A percentile compares a stretch with the other conserved stretches of the same genome.
phyloP scores from a whole-genome alignment of 2,329 filamentous ascomycete genomes.

The Cercospora sp. region DNA sequence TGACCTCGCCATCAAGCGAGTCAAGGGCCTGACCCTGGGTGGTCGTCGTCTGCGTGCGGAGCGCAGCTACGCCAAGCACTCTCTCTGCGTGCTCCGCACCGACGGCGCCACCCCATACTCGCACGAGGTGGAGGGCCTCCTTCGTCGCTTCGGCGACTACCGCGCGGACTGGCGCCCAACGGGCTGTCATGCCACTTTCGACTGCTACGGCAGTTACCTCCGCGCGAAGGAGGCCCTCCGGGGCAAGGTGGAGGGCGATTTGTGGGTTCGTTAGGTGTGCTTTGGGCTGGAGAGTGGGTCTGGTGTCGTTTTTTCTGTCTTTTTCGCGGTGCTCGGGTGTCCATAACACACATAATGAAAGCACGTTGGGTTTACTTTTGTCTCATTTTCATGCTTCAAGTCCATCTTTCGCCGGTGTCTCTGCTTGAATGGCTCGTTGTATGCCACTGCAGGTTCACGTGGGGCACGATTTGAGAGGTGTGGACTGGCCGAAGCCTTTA shows the following conservation, averaged over 20 bases:
- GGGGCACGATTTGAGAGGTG: too few species aligned
- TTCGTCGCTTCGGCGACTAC: neutral
- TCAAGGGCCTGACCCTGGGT: neutral
- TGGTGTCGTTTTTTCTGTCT: neutral
- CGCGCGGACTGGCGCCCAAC: neutral
- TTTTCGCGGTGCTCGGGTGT: neutral
- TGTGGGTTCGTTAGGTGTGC: neutral
- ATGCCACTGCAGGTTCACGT: neutral
- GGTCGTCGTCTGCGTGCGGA: conserved; percentile 1
- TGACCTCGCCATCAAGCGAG: neutral
- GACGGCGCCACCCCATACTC: neutral
- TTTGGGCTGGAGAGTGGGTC: neutral
- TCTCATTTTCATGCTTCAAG: neutral
- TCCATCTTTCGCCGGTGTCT: neutral
- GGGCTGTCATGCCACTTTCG: neutral
- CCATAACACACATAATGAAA: neutral
- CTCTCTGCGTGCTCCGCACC: neutral
- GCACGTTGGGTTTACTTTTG: neutral
- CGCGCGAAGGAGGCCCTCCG: conserved; percentile 1
- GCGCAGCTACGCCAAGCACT: conserved; percentile 1
- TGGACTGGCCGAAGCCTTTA: neutral
- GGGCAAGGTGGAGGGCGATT: neutral
- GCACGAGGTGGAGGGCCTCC: neutral
- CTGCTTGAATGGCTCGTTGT: neutral
- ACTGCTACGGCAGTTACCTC: neutral